phyloP scores from a whole-genome alignment of 805 yeast genomes.

The Suhomyces canberraensis region DNA sequence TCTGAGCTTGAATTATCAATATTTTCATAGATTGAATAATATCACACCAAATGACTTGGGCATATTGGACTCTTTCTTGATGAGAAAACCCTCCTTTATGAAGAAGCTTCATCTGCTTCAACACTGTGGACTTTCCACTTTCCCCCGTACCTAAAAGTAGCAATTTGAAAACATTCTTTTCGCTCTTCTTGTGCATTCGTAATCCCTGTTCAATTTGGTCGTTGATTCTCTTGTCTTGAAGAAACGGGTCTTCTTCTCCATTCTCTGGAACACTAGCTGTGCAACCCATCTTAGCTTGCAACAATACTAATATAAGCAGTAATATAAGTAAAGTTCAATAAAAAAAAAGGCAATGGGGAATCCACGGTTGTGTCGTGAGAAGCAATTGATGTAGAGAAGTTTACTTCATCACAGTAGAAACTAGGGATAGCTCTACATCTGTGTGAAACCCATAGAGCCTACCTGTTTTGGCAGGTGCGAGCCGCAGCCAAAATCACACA shows the following conservation, averaged over 20 bases:
- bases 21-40: conserved; percentile 78
- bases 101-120: conserved; percentile 80
- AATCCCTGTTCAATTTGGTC: conserved; percentile 65
- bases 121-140: conserved; percentile 88
- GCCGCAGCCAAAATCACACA: too few species aligned
- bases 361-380: too few species aligned
- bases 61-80: conserved; percentile 75
- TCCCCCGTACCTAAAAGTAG: conserved; percentile 92
- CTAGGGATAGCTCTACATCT: not conserved
- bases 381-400: too few species aligned
- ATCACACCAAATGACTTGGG: conserved; percentile 91
- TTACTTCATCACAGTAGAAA: too few species aligned
- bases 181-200: conserved; percentile 47
- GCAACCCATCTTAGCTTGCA: conserved; percentile 64
- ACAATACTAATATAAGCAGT: too few species aligned
- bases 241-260: conserved; percentile 50
- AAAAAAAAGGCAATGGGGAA: too few species aligned
- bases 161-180: conserved; percentile 62
- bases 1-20: conserved; percentile 72
- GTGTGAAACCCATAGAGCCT: not conserved
- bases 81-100: conserved; percentile 83
- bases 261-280: conserved; percentile 47
- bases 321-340: too few species aligned
- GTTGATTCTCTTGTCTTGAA: conserved; percentile 52
- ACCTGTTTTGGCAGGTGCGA: not conserved